Conservation (phyloP, 768 basidiomycete genomes). For the Mycena chlorophos region DNA sequence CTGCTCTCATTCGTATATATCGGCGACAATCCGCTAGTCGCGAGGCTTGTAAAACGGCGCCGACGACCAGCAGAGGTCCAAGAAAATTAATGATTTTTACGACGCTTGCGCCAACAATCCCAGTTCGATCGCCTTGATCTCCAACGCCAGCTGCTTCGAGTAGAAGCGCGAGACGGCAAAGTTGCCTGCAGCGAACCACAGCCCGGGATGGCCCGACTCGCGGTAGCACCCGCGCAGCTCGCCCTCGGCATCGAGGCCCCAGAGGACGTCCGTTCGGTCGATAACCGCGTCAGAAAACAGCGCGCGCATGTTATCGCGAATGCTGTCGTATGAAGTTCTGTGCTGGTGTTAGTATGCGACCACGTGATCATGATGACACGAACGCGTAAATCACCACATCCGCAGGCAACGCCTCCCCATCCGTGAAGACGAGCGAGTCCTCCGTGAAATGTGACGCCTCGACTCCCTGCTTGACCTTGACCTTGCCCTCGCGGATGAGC, state of each 20-base stretch:
- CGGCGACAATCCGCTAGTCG: neutral
- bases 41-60: neutral
- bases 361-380: slow-evolving; percentile 16
- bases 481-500: slow-evolving; percentile 49
- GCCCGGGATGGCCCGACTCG: slow-evolving; percentile 38
- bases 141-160: slow-evolving; percentile 28
- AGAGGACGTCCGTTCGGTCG: slow-evolving; percentile 41
- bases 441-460: slow-evolving; percentile 35
- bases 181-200: slow-evolving; percentile 30
- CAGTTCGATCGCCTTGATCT: slow-evolving; percentile 24
- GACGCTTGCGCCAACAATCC: neutral
- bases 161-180: slow-evolving; percentile 26
- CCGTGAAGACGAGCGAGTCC: slow-evolving; percentile 32
- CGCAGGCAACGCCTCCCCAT: slow-evolving; percentile 32
- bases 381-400: slow-evolving; percentile 45
- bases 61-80: too few relatives aligned
- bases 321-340: slow-evolving; percentile 37
- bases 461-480: slow-evolving; percentile 52
- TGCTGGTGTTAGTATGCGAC: neutral
- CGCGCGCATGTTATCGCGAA: slow-evolving; percentile 32
- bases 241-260: slow-evolving; percentile 55
- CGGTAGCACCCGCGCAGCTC: slow-evolving; percentile 42
- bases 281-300: slow-evolving; percentile 39
- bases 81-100: too few relatives aligned
- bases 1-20: slow-evolving; percentile 44